Base-by-base conservation (phyloP, 208 protist genomes). In the Leptomonas seymouri region DNA sequence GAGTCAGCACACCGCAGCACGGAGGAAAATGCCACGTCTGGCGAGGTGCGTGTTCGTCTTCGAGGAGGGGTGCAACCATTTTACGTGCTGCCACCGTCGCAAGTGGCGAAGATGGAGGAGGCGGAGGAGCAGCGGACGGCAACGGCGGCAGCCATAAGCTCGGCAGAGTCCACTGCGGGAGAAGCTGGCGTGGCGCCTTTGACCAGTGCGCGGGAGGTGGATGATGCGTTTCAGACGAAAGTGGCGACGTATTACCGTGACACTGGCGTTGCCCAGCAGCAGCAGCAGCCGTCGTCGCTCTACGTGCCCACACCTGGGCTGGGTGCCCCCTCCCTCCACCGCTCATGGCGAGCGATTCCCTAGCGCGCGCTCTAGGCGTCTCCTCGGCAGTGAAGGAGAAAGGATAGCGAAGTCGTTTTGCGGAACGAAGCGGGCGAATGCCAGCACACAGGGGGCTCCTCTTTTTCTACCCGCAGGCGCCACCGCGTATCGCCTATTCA, bases 281-380 rank as follows among this genome's bases (percentile, higher is more conserved):
- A 5, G 12, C 4, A 12, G 12, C 15, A 27, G 11, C 3, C 55
- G 18, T 1, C 56, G 18, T 56, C 71, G 28, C 51, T 81, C 6
- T 56, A 59, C 46, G 53, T 81, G 28, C 59, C 76, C n/a, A 48
- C 68, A 5, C 76, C 76, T 20, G 76, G 76, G 0, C 34, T 81
- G 25, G 45, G 54, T 28, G 44, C 54, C 21, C 5, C n/a, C 2
- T n/a, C 39, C 36, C 60, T 76, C 21, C 28, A 49, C 3, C 49
- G 50, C 4, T 81, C 65, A 25, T 81, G 63, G 76, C 23, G n/a
- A 3, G 41, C 34, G 1, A 42, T 80, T 3, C 39, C 30, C 4
- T 59, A 25, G 9, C 51, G 18, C 12, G 11, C 16, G 3, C 18
- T 48, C 16, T 48, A 5, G 18, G 11, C 2, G 16, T 21, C 44